Evolutionary conservation across 169 alveolate species (phyloP), one percentile per base, ranked within the genome.

Genomic region (Fabrea salina): DNA sequence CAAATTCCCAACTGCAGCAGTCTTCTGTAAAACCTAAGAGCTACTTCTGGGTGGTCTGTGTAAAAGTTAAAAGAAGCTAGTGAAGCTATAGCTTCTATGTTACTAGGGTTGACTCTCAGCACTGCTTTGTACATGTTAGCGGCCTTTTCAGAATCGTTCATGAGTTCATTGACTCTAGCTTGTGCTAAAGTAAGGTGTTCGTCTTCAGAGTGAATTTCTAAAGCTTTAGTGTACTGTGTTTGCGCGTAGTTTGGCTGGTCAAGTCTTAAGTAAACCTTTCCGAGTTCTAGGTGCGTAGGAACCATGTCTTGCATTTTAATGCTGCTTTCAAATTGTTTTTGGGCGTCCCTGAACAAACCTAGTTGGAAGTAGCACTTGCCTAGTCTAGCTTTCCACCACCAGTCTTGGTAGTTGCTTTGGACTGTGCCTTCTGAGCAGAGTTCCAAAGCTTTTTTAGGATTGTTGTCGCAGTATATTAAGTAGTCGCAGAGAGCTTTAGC

Each of bases 381-480:
- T 25, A 95, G 89, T 74, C 96, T 87, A 50, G 91, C 95, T 76
- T 92, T 95, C 97, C 98, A 95, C 97, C 97, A 95, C 97, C 96
- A 92, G 78, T 92, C 98, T 64, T 91, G 77, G 75, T 80, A 92
- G 44, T 89, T 83, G n/a, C 78, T 74, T 0, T 80, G 79, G 53
- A 82, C 83, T 27, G 97, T 91, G 35, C 96, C 96, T 82, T 93
- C 98, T 39, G 96, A 85, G 0, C 96, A 91, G 7, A 95, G 84
- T 84, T 95, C 95, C 61, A 95, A 72, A 22, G 96, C 96, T 75
- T 89, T 83, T 86, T 93, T 92, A 35, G 94, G 95, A 76, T 95
- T 92, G 54, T 93, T 86, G 41, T 92, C 97, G 7, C 91, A 94
- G 83, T 93, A 95, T 19, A 95, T 87, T 79, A 95, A 88, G 80